Percentiles rank a stretch among this genome's conserved stretches.
Evolutionary conservation across 352 stramenopile species (phyloP).

Genomic region (Globisporangium yorkense): DNA sequence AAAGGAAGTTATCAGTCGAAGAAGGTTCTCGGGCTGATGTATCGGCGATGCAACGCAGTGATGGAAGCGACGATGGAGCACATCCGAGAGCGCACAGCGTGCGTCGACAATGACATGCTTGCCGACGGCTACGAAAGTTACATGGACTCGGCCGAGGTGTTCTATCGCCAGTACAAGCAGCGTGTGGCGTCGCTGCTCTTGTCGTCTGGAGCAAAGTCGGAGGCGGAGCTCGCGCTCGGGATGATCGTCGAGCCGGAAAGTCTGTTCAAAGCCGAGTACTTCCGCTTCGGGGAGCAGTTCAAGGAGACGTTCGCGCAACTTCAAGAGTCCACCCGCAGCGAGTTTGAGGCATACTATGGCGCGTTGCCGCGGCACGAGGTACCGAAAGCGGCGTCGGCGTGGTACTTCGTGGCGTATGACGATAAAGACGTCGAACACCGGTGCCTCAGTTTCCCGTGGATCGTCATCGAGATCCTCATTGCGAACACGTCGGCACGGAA

Average conservation of each 20-base stretch:
- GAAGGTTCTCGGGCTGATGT: constrained; percentile 74
- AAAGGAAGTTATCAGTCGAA: constrained; percentile 59
- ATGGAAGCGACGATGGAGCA: constrained; percentile 37
- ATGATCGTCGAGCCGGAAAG: constrained; percentile 60
- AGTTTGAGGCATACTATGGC: constrained; percentile 35
- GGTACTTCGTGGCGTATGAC: constrained; percentile 58
- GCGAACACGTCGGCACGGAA: constrained; percentile 28
- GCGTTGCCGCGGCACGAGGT: constrained; percentile 15
- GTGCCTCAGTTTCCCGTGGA: constrained; percentile 69
- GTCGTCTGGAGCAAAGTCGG: constrained; percentile 54
- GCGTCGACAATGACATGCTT: constrained; percentile 52
- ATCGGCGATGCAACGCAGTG: constrained; percentile 52
- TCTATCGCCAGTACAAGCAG: constrained; percentile 72
- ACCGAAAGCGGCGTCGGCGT: constrained; percentile 51
- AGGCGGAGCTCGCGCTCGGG: constrained; percentile 66
- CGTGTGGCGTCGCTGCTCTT: constrained; percentile 40
- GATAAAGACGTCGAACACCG: constrained; percentile 26
- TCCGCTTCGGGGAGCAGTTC: constrained; percentile 67
- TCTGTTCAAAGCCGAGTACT: constrained; percentile 68
- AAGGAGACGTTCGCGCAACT: constrained; percentile 56
- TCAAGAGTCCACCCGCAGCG: constrained; percentile 33
- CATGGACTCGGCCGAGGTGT: constrained; percentile 21
- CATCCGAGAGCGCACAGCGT: constrained; percentile 3
- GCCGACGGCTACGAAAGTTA: constrained; percentile 45
- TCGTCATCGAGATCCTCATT: constrained; percentile 49